phyloP scores from a whole-genome alignment of 2,329 filamentous ascomycete genomes.

The Eurotiales sp. region DNA sequence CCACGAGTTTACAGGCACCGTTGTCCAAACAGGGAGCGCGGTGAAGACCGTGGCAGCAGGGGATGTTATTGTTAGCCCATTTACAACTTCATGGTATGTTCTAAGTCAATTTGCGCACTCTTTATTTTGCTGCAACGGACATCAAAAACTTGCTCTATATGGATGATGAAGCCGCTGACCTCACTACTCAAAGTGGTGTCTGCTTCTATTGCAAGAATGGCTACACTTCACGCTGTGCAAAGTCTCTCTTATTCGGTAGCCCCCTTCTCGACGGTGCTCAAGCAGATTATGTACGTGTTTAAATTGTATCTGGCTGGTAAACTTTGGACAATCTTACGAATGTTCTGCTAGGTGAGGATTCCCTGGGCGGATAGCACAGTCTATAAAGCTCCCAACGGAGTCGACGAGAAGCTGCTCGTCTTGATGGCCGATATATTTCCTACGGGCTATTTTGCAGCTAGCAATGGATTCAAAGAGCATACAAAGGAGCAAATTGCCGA shows the following conservation, averaged over 20 bases:
- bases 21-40: constrained; percentile 63
- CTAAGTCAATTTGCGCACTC: too few species aligned
- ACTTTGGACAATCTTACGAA: background rate
- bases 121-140: background rate
- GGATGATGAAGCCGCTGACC: background rate
- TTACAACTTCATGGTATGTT: constrained; percentile 71
- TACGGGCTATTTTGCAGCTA: constrained; percentile 75
- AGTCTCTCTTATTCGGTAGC: constrained; percentile 68
- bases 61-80: constrained; percentile 77
- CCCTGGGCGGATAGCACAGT: constrained; percentile 77
- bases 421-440: constrained; percentile 95
- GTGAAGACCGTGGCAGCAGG: constrained; percentile 69
- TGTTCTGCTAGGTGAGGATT: constrained; percentile 52
- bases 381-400: constrained; percentile 67
- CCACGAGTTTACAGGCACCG: constrained; percentile 80
- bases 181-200: constrained; percentile 46
- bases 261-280: constrained; percentile 69
- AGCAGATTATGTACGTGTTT: constrained; percentile 63
- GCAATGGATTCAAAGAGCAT: constrained; percentile 68
- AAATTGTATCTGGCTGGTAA: background rate
- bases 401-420: constrained; percentile 70
- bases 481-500: constrained; percentile 56
- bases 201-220: constrained; percentile 84
- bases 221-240: constrained; percentile 71
- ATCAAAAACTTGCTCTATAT: background rate